Percentiles rank a stretch among this genome's conserved stretches.
Evolutionary conservation across 139 green algal species (phyloP).

Genomic region (Chlamydomonas schloesseri): DNA sequence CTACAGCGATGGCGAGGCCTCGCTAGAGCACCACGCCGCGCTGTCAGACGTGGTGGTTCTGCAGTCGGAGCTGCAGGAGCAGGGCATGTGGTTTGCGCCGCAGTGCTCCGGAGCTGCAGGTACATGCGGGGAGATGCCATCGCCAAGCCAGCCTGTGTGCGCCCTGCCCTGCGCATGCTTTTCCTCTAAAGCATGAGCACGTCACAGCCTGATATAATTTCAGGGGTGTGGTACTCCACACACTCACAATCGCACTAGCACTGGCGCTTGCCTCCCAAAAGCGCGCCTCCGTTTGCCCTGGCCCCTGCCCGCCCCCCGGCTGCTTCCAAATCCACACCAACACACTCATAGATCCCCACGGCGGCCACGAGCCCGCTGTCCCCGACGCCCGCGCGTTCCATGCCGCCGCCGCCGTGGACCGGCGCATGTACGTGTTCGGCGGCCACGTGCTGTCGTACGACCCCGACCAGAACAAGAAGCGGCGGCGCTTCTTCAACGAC

Average conservation of each 20-base stretch:
- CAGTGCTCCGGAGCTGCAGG: conserved; percentile 25
- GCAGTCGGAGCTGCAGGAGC: conserved; percentile 1
- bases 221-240: too few species aligned
- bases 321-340: too few species aligned
- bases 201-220: too few species aligned
- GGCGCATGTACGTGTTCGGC: conserved; percentile 74
- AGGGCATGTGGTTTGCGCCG: conserved; percentile 50
- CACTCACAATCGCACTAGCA: too few species aligned
- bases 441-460: conserved; percentile 75
- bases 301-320: too few species aligned
- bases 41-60: conserved; percentile 56
- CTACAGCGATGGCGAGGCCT: conserved; percentile 13
- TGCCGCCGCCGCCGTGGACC: conserved; percentile 58
- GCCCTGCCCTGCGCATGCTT: too few species aligned
- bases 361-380: not conserved
- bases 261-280: too few species aligned
- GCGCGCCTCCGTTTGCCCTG: too few species aligned
- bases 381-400: conserved; percentile 79
- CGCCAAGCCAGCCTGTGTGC: too few species aligned
- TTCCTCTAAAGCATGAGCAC: too few species aligned
- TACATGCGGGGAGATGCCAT: not conserved
- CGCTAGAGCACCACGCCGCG: conserved; percentile 39
- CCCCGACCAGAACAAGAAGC: conserved; percentile 61
- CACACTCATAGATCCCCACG: not conserved
- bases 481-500: conserved; percentile 85